Evolutionary conservation across 768 basidiomycete species (phyloP).

Genomic region (Pleurotus cornucopiae): DNA sequence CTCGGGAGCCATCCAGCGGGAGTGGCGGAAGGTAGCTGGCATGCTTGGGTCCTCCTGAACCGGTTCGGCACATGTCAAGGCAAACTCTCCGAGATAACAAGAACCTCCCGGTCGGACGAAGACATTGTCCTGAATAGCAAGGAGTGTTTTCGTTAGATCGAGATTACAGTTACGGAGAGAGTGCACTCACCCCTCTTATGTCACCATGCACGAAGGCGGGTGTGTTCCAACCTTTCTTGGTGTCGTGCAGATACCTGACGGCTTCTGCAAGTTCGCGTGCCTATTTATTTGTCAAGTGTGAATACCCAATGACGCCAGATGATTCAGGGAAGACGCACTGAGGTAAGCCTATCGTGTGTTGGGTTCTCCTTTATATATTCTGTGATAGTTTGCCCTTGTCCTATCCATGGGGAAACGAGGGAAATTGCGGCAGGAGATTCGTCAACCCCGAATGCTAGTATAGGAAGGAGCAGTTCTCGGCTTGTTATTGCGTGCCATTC

Average conservation of each 20-base stretch:
- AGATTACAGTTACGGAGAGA: not conserved
- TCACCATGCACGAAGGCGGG: constrained; percentile 4
- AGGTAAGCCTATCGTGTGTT: not conserved
- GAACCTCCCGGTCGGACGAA: constrained; percentile 6
- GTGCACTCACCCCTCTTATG: constrained; percentile 1
- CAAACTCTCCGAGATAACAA: constrained; percentile 5
- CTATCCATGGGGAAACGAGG: constrained; percentile 4
- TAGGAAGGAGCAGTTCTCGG: not conserved
- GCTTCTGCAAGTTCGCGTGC: not conserved
- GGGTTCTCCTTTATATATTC: constrained; percentile 1
- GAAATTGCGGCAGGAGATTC: not conserved
- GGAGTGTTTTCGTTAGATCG: not conserved
- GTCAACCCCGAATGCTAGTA: not conserved
- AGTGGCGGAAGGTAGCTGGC: not conserved
- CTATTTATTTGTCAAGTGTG: not conserved
- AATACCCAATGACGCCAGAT: not conserved
- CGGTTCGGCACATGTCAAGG: constrained; percentile 5
- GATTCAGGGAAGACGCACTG: not conserved
- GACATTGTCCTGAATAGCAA: not conserved
- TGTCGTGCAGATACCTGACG: not conserved
- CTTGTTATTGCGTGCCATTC: constrained; percentile 4
- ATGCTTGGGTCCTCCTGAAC: not conserved
- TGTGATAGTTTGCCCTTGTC: constrained; percentile 1
- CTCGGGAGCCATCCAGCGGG: constrained; percentile 2
- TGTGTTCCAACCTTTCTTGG: constrained; percentile 1